Evolutionary conservation across 495 filamentous ascomycete genomes (phyloP), one percentile per base, ranked within the genome.

Genomic region (Astrothelium subdiscretum): DNA sequence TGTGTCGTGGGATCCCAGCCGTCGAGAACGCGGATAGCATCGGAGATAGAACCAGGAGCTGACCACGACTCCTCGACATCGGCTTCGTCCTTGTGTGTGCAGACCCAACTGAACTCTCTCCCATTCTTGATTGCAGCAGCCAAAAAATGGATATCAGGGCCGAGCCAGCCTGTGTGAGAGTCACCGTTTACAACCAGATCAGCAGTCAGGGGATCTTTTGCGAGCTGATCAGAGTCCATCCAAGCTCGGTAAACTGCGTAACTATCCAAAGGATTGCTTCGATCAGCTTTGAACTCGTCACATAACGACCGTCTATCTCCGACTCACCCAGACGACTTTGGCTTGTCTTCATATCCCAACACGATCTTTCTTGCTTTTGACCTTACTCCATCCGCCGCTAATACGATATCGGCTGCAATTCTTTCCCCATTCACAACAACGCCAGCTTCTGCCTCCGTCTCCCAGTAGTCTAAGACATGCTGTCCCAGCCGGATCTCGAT

Each of bases 331-430:
- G 48, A 54, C 8, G 73, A 70, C 69, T 84, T 83, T 0, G 83
- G 83, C 60, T 78, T 78, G 66, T 85, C 83, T 60, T 86, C 82
- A 54, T 80, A 81, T 2, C 84, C 84, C 8, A 86, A 74, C 38
- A 85, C 82, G 42, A 86, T 78, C 64, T 79, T 83, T 40, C 83
- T 70, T 12, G 81, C 82, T 42, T 75, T 78, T 20, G 80, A 84
- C 18, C 85, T 74, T 3, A 87, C 81, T 0, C 85, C 85, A 64
- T 87, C 85, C 13, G 83, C 85, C 5, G 82, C 83, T 42, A 87
- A 69, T 0, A 87, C 82, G 3, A 86, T 73, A 63, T 87, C 79
- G 0, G 75, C 85, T 0, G 69, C 63, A 27, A 85, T 72, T 8
- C 74, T 70, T 69, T 83, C 77, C 15, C 78, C 81, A 35, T 75